Conservation (phyloP, 495 filamentous ascomycete species). For the Penicillium coprophilum region DNA sequence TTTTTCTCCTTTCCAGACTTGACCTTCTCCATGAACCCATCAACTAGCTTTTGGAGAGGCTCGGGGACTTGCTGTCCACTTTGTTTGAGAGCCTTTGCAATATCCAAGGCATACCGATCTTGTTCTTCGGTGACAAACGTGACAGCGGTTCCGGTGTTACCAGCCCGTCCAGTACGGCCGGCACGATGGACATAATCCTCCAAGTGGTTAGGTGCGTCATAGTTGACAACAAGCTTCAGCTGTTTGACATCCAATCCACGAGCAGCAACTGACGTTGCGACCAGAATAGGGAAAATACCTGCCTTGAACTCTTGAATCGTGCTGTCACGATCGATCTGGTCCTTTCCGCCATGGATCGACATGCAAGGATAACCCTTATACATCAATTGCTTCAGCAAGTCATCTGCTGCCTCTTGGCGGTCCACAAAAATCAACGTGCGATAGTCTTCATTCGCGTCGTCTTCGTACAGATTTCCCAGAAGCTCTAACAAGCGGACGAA, state of each 20-base stretch:
- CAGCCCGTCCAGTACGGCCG: constrained; percentile 91
- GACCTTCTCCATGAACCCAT: constrained; percentile 80
- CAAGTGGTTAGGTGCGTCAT: constrained; percentile 91
- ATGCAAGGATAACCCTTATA: constrained; percentile 89
- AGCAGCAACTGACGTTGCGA: constrained; percentile 95
- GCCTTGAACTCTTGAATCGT: constrained; percentile 95
- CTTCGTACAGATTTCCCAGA: constrained; percentile 80
- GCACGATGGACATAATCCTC: constrained; percentile 98
- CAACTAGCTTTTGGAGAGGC: constrained; percentile 61
- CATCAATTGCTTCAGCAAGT: constrained; percentile 76
- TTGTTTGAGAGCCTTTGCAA: constrained; percentile 90
- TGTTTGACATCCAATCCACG: constrained; percentile 96
- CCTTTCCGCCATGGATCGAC: constrained; percentile 95
- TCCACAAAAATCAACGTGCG: constrained; percentile 92
- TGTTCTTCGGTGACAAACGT: constrained; percentile 93
- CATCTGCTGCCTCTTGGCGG: constrained; percentile 90
- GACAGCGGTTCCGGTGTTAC: constrained; percentile 90
- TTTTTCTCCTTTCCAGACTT: constrained; percentile 88
- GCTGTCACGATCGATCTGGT: constrained; percentile 92
- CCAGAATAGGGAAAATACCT: constrained; percentile 82
- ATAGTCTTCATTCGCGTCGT: constrained; percentile 77
- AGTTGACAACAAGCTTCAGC: constrained; percentile 94
- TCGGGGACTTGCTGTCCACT: constrained; percentile 82
- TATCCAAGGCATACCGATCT: constrained; percentile 84
- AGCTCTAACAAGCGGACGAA: constrained; percentile 81